Evolutionary conservation across 768 basidiomycete genomes (phyloP).

Genomic region (Leccinellum rugosiceps): DNA sequence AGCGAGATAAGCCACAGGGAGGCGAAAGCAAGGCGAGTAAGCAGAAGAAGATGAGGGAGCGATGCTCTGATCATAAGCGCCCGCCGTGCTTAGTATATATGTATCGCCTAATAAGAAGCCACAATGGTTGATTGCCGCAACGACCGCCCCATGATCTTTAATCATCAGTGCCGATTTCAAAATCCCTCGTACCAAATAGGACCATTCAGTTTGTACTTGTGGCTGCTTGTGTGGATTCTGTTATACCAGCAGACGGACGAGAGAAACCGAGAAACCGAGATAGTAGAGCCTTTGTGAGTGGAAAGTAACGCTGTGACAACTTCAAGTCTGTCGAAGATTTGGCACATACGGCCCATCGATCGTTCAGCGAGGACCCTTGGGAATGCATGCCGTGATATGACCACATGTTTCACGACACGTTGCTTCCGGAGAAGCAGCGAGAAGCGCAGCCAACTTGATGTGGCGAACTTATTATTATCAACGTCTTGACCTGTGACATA

Average conservation of each 20-base stretch:
- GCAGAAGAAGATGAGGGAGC: neutral
- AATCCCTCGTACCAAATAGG: neutral
- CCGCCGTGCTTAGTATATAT: neutral
- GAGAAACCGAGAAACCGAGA: too few species aligned
- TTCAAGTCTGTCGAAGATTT: neutral
- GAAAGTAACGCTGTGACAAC: neutral
- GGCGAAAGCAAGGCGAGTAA: neutral
- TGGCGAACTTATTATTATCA: neutral
- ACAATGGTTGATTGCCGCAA: neutral
- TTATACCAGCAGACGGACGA: neutral
- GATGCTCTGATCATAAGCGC: neutral
- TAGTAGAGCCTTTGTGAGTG: neutral
- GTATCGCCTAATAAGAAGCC: neutral
- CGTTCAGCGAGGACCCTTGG: neutral
- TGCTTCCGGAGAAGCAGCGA: neutral
- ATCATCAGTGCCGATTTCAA: neutral
- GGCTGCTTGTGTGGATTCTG: neutral
- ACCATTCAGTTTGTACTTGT: neutral
- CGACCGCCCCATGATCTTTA: neutral
- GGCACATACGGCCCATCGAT: neutral
- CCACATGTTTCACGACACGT: neutral
- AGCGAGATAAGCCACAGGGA: neutral
- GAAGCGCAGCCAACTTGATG: neutral
- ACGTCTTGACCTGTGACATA: neutral
- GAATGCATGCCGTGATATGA: neutral